phyloP scores from a whole-genome alignment of 2,329 filamentous ascomycete species.

The Fusarium pseudoanthophilum region DNA sequence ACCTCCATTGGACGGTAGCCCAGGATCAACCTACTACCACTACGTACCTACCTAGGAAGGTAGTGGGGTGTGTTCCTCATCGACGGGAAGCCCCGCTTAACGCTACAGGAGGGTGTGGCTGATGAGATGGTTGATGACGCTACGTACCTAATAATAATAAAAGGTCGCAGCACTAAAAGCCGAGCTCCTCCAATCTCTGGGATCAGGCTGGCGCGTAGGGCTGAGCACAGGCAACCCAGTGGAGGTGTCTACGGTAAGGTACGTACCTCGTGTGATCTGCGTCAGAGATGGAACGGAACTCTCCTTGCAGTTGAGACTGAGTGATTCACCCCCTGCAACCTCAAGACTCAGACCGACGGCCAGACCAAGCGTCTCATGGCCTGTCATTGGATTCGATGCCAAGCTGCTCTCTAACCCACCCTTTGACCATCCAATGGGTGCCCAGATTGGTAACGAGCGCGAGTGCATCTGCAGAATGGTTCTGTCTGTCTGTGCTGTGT shows the following conservation, averaged over 20 bases:
- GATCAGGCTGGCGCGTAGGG: conserved; percentile 41
- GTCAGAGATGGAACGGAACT: conserved; percentile 18
- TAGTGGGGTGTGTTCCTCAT: conserved; percentile 35
- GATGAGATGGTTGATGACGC: conserved; percentile 39
- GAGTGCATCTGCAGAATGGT: conserved; percentile 28
- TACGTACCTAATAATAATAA: conserved; percentile 40
- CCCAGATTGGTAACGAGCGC: conserved; percentile 45
- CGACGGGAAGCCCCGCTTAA: conserved; percentile 40
- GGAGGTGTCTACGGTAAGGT: background rate
- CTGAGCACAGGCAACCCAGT: conserved; percentile 41
- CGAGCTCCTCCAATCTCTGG: conserved; percentile 24
- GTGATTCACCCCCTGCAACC: conserved; percentile 12
- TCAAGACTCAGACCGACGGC: conserved; percentile 32
- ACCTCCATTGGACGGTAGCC: background rate
- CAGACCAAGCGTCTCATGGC: conserved; percentile 14
- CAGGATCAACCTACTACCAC: background rate
- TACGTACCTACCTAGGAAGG: no score
- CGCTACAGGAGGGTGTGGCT: conserved; percentile 41
- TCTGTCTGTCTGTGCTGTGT: conserved; percentile 1
- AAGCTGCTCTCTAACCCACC: conserved; percentile 15
- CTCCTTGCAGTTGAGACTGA: conserved; percentile 10
- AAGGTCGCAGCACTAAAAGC: conserved; percentile 36
- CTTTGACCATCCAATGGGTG: conserved; percentile 5
- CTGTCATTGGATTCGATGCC: conserved; percentile 17
- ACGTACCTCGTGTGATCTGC: conserved; percentile 16